Evolutionary conservation across 495 filamentous ascomycete species (phyloP).

Genomic region (Copromyces sp.): DNA sequence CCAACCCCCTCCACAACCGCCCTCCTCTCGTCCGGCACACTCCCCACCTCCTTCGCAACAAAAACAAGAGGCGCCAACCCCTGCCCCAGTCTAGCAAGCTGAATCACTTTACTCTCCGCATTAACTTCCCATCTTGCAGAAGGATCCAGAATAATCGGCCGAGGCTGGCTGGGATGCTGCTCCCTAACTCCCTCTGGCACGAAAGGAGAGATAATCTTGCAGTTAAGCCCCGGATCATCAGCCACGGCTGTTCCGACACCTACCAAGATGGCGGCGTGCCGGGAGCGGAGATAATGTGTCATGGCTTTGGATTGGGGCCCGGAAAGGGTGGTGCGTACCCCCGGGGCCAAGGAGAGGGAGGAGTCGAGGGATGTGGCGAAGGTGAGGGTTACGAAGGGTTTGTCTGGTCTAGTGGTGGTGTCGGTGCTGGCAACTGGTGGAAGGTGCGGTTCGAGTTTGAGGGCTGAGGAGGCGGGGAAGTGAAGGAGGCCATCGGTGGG

Average conservation of each 20-base stretch:
- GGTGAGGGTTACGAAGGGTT: conserved; percentile 57
- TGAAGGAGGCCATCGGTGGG: neutral
- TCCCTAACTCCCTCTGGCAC: conserved; percentile 20
- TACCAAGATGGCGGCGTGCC: conserved; percentile 75
- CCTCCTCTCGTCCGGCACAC: conserved; percentile 12
- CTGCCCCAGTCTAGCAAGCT: conserved; percentile 51
- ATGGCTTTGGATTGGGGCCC: conserved; percentile 75
- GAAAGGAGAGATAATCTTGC: conserved; percentile 29
- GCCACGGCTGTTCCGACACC: conserved; percentile 74
- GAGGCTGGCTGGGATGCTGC: conserved; percentile 43
- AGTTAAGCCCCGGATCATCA: conserved; percentile 80
- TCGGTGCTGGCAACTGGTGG: neutral
- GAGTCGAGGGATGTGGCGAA: conserved; percentile 88
- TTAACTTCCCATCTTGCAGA: conserved; percentile 54
- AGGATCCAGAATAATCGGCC: conserved; percentile 73
- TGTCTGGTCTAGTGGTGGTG: neutral
- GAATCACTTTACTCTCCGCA: conserved; percentile 49
- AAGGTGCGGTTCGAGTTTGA: conserved; percentile 4
- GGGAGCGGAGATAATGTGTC: conserved; percentile 79
- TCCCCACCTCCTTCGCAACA: conserved; percentile 20
- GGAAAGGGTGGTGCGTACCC: conserved; percentile 67
- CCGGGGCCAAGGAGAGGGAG: conserved; percentile 60
- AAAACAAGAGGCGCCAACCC: conserved; percentile 68
- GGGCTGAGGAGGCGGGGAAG: conserved; percentile 1
- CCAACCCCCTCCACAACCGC: conserved; percentile 25